Evolutionary conservation across 2,329 filamentous ascomycete genomes (phyloP), one percentile per base, ranked within the genome.

Genomic region (Aquanectria penicillioides): DNA sequence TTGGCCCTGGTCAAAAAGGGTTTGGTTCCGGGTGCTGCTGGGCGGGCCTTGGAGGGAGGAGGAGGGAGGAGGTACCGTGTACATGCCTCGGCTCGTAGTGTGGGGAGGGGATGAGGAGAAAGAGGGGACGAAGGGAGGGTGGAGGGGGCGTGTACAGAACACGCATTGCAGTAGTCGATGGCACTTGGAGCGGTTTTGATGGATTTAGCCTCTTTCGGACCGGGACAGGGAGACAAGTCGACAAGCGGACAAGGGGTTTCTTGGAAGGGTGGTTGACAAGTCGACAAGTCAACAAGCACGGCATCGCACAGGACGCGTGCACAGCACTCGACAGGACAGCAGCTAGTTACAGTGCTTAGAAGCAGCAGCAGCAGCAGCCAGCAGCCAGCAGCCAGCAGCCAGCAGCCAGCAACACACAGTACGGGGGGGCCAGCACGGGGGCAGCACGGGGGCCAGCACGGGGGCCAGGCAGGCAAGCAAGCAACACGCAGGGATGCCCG

Each of bases 151-250:
- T 43, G 6, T 1, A 0, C 22, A 41, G 38, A 17, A 51, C 11
- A 25, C 23, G 15, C 13, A 34, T 26, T 43, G 46, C 33, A 58
- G 55, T 59, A 59, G 43, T 37, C 18, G 44, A 47, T 50, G 43
- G 59, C 37, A 46, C 54, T 50, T 59, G 56, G 23, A 31, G 38
- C 37, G 48, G 57, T 50, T 59, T 61, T 46, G 53, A 66, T 64
- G 22, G 47, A 66, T 64, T 60, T 68, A 68, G 65, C 59, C 48
- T 57, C 52, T 63, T 43, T 57, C 41, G 46, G 52, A 51, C 54
- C 50, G 48, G 64, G 62, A 59, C 43, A 63, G 40, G 61, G 52
- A 43, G 28, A 18, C n/a, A n/a, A n/a, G n/a, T n/a, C n/a, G n/a
- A n/a, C n/a, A n/a, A n/a, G n/a, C n/a, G n/a, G n/a, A n/a, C n/a